Evolutionary conservation across 2,329 filamentous ascomycete genomes (phyloP).

Genomic region (Endoconidiophora polonica): DNA sequence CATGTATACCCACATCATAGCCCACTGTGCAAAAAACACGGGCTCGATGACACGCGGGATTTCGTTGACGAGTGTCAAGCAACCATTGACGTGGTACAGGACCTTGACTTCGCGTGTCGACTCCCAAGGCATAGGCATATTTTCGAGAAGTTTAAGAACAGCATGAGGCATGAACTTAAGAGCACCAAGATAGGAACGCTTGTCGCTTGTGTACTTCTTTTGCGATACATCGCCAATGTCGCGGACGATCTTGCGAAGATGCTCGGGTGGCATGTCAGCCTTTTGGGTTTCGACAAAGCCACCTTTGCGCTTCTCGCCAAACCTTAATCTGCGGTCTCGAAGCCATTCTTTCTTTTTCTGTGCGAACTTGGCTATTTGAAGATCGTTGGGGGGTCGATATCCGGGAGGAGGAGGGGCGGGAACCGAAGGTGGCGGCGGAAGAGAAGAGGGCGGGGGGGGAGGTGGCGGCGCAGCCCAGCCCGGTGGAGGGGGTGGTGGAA

Average conservation of each 20-base stretch:
- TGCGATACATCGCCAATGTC: conserved; percentile 99
- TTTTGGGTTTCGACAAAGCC: conserved; percentile 97
- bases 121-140: conserved; percentile 99
- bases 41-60: conserved; percentile 92
- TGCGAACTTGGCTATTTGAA: conserved; percentile 82
- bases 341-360: conserved; percentile 99
- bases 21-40: conserved; percentile 96
- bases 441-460: conserved; percentile 36
- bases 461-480: conserved; percentile 40
- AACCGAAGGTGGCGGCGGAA: conserved; percentile 40
- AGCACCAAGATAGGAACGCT: conserved; percentile 91
- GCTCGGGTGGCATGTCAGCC: conserved; percentile 95
- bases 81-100: conserved; percentile 94
- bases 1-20: conserved; percentile 99
- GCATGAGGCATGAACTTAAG: conserved; percentile 99
- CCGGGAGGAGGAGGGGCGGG: conserved; percentile 67
- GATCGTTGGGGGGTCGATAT: conserved; percentile 63
- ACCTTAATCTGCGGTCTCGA: conserved; percentile 74
- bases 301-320: conserved; percentile 90
- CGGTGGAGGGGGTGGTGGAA: conserved; percentile 38
- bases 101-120: conserved; percentile 93
- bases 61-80: conserved; percentile 91
- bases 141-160: conserved; percentile 89
- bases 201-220: conserved; percentile 98
- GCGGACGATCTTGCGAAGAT: conserved; percentile 93